Conservation (phyloP, 2,329 filamentous ascomycete species). For the Alternaria metachromatica region DNA sequence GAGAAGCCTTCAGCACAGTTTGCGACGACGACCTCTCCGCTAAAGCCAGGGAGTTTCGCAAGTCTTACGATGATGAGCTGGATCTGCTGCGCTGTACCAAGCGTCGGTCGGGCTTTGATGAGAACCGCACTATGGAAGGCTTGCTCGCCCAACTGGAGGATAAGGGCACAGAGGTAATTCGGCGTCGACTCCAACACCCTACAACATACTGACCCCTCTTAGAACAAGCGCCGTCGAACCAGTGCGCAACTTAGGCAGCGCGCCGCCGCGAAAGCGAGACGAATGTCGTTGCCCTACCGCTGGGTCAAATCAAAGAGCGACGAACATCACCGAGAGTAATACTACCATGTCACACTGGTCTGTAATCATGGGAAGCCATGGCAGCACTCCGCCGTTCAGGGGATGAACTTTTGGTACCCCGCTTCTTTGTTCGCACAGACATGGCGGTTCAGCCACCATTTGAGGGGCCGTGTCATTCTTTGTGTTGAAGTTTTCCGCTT, state of each 20-base stretch:
- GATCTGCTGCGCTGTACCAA: constrained; percentile 14
- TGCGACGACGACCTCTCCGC: constrained; percentile 7
- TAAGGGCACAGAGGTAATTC: constrained; percentile 14
- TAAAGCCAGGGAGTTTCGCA: constrained; percentile 17
- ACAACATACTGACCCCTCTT: not conserved
- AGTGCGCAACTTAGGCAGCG: constrained; percentile 32
- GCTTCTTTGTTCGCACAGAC: not conserved
- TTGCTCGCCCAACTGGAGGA: constrained; percentile 25
- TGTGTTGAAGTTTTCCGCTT: not conserved
- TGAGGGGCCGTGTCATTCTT: not conserved
- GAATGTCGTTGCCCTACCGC: constrained; percentile 29
- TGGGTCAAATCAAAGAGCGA: constrained; percentile 18
- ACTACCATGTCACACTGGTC: not conserved
- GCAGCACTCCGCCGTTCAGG: not conserved
- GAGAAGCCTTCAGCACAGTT: constrained; percentile 24
- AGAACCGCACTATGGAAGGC: constrained; percentile 28
- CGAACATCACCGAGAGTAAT: not conserved
- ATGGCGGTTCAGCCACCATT: not conserved
- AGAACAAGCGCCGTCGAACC: constrained; percentile 32
- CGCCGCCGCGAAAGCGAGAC: constrained; percentile 29
- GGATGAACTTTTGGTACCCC: not conserved
- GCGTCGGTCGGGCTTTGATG: constrained; percentile 40
- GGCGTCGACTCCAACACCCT: too few relatives aligned
- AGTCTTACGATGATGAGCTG: constrained; percentile 30
- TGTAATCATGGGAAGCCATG: too few relatives aligned